Percentiles rank a stretch among this genome's conserved stretches.
Conservation (phyloP, 495 filamentous ascomycete species). For the Haplographium delicatum region DNA sequence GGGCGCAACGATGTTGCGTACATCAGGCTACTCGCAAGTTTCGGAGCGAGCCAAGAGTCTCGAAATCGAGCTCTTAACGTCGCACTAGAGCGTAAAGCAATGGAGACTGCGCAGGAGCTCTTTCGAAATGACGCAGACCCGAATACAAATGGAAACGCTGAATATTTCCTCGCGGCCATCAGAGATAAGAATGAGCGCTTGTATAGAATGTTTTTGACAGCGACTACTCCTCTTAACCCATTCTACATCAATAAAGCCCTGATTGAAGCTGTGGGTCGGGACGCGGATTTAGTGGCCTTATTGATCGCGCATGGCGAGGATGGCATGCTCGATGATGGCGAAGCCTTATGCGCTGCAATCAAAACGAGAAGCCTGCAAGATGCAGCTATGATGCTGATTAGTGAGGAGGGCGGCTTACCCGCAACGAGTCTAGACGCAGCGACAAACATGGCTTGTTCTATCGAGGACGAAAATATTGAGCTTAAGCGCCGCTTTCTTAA, state of each 20-base stretch:
- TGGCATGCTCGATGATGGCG: background rate
- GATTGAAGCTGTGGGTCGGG: background rate
- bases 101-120: conserved; percentile 1
- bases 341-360: background rate
- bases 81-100: background rate
- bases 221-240: background rate
- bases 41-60: background rate
- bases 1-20: background rate
- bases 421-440: background rate
- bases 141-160: background rate
- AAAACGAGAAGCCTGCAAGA: background rate
- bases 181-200: background rate
- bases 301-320: conserved; percentile 1
- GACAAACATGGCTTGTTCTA: background rate
- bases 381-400: background rate
- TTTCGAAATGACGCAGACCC: conserved; percentile 4
- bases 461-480: background rate
- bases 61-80: background rate
- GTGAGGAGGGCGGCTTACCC: background rate
- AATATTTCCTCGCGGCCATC: conserved; percentile 1
- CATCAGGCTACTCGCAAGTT: background rate
- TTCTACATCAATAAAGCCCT: conserved; percentile 3
- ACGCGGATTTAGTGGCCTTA: background rate
- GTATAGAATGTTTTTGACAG: conserved; percentile 1
- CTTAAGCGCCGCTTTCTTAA: background rate